Evolutionary conservation across 805 yeast genomes (phyloP).

Genomic region (Candida jianshihensis): DNA sequence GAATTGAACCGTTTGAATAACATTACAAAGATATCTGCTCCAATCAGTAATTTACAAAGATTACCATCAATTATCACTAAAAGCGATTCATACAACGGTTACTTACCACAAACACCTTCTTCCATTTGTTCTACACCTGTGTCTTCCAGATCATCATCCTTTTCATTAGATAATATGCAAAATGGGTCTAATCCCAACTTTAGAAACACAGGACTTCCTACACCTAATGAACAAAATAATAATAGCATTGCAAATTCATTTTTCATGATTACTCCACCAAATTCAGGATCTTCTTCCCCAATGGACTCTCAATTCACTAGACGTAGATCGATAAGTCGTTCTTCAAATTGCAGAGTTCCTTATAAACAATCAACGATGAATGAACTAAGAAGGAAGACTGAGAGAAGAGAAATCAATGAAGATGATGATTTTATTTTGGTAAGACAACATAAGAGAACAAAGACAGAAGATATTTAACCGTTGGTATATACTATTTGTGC

Average conservation of each 20-base stretch:
- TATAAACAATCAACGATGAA: no score
- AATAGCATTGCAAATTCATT: no score
- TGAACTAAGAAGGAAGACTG: not conserved
- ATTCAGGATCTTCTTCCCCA: slow-evolving; percentile 15
- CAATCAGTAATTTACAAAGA: not conserved
- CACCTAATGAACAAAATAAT: no score
- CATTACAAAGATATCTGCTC: not conserved
- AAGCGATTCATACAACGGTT: slow-evolving; percentile 19
- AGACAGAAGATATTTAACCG: no score
- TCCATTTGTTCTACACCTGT: slow-evolving; percentile 1
- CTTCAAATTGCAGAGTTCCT: slow-evolving; percentile 1
- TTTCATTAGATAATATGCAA: slow-evolving; percentile 7
- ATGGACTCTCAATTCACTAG: slow-evolving; percentile 3
- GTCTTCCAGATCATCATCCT: slow-evolving; percentile 6
- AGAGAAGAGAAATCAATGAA: not conserved
- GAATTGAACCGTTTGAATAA: slow-evolving; percentile 13
- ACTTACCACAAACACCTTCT: slow-evolving; percentile 16
- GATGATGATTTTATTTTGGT: no score
- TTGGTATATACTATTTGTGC: no score
- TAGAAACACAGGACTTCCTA: not conserved
- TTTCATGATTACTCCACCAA: slow-evolving; percentile 15
- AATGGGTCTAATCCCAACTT: slow-evolving; percentile 13
- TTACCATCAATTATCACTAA: slow-evolving; percentile 8
- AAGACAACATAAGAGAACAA: no score
- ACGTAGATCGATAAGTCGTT: not conserved